Evolutionary conservation across 371 early-diverging fungal genomes (phyloP), one percentile per base, ranked within the genome.

Genomic region (Batrachochytrium dendrobatidis): DNA sequence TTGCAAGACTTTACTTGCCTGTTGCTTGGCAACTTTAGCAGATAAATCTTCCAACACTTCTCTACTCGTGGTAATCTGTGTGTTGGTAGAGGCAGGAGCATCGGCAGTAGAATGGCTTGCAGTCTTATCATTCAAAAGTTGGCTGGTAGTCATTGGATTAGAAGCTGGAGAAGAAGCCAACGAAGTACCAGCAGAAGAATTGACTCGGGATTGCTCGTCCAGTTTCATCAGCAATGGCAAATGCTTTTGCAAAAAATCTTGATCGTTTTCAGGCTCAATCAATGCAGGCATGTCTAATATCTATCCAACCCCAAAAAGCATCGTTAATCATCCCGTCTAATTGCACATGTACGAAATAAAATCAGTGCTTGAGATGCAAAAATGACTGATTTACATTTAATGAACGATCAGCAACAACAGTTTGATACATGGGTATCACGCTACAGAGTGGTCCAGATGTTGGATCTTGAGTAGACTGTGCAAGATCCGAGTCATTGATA

Each of bases 231-330:
- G 74, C 3, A 83, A 81, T 17, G 84, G 87, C 50, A 81, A 80
- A 68, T 87, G 86, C 20, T 85, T 74, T 50, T 87, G 86, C 52
- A 92, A 70, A 70, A 94, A 92, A 8, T 69, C 71, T 61, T 94
- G 91, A 58, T 94, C 91, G 53, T 89, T 87, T 63, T 90, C 91
- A 3, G 88, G 87, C 0, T 70, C 46, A 26, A n/a, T n/a, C n/a
- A n/a, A n/a, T n/a, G n/a, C n/a, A n/a, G n/a, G n/a, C n/a, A n/a
- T n/a, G n/a, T n/a, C n/a, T n/a, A n/a, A n/a, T n/a, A n/a, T n/a
- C n/a, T n/a, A n/a, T n/a, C n/a, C n/a, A n/a, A n/a, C n/a, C n/a
- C n/a, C n/a, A n/a, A n/a, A n/a, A n/a, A n/a, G n/a, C n/a, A n/a
- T n/a, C n/a, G n/a, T n/a, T n/a, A n/a, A n/a, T n/a, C n/a, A n/a